A percentile compares a stretch with the other conserved stretches of the same genome.
Conservation (phyloP, 371 early-diverging fungal genomes). For the Quaeritorhiza haematococci region DNA sequence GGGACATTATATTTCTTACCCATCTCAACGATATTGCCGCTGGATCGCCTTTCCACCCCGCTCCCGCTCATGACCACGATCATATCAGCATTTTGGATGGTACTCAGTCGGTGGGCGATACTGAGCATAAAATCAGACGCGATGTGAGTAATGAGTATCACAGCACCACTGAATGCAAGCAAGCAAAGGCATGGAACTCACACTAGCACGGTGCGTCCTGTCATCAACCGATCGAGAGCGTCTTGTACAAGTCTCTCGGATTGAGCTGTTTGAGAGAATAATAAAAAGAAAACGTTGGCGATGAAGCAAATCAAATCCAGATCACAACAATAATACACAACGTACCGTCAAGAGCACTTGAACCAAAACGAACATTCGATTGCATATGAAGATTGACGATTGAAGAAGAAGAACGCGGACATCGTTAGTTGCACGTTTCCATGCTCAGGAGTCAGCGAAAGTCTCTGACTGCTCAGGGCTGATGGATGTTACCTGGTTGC, state of each 20-base stretch:
- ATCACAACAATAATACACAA: neutral
- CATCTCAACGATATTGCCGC: neutral
- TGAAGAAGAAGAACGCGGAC: too few species aligned
- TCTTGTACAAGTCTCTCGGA: constrained; percentile 34
- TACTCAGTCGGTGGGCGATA: constrained; percentile 58
- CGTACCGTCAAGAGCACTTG: constrained; percentile 38
- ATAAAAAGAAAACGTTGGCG: neutral
- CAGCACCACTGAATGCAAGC: too few species aligned
- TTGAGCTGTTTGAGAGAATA: constrained; percentile 6
- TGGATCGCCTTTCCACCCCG: neutral
- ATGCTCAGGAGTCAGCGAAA: neutral
- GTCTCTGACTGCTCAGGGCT: neutral
- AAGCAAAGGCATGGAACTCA: too few species aligned
- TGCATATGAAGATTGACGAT: neutral
- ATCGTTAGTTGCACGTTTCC: neutral
- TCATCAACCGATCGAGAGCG: constrained; percentile 17
- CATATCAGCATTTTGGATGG: constrained; percentile 75
- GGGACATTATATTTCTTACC: neutral
- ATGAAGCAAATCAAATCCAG: neutral
- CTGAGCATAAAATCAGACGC: too few species aligned
- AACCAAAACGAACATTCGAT: neutral
- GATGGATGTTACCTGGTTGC: constrained; percentile 26
- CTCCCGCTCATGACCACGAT: neutral
- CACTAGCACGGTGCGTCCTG: constrained; percentile 29
- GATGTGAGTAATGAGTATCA: too few species aligned